A percentile compares a stretch with the other conserved stretches of the same genome.
Conservation (phyloP, 2,329 filamentous ascomycete genomes). For the Thermothelomyces thermophilus region DNA sequence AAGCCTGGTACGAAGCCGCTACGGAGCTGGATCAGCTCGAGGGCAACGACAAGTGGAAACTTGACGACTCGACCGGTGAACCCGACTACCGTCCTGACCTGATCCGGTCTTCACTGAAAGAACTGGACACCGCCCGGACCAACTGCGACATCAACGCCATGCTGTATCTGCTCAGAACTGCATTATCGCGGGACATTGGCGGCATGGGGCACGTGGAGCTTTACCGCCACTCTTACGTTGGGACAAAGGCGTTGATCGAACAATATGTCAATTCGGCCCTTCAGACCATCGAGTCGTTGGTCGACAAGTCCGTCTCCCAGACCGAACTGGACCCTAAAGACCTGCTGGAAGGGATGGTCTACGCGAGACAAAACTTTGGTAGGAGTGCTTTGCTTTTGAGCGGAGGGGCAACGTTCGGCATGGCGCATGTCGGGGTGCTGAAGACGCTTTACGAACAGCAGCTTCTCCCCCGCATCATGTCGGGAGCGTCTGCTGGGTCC, state of each 20-base stretch:
- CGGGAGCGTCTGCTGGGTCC: constrained; percentile 78
- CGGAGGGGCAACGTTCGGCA: constrained; percentile 82
- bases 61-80: constrained; percentile 52
- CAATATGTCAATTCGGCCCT: constrained; percentile 76
- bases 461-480: constrained; percentile 78
- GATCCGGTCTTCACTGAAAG: constrained; percentile 60
- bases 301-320: constrained; percentile 51
- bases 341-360: constrained; percentile 61
- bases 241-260: constrained; percentile 83
- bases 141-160: constrained; percentile 68
- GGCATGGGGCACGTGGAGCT: constrained; percentile 78
- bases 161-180: constrained; percentile 73
- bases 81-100: constrained; percentile 68
- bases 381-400: constrained; percentile 76
- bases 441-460: constrained; percentile 71
- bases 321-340: constrained; percentile 53
- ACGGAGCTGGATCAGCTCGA: constrained; percentile 72
- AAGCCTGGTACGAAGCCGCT: constrained; percentile 71
- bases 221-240: constrained; percentile 77
- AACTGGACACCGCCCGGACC: constrained; percentile 67
- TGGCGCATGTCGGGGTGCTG: constrained; percentile 85
- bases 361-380: constrained; percentile 74
- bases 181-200: constrained; percentile 72
- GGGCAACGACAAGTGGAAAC: constrained; percentile 76
- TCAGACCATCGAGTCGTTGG: constrained; percentile 64